Evolutionary conservation across 2,329 filamentous ascomycete genomes (phyloP).

Genomic region (Canariomyces notabilis): DNA sequence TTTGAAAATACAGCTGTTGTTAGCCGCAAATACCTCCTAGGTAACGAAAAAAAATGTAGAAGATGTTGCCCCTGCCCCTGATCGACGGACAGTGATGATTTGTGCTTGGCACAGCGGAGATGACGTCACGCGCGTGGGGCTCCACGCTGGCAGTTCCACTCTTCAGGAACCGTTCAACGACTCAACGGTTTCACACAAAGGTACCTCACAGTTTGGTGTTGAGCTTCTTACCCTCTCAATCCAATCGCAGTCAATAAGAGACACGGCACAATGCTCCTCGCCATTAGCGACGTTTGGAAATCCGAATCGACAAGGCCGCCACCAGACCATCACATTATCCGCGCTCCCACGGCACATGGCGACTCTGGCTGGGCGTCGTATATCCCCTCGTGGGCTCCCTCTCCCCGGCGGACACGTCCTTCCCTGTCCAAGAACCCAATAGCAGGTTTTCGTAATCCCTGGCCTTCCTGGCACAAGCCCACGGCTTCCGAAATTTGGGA

Average conservation of each 20-base stretch:
- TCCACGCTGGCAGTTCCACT: no score
- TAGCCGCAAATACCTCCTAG: no score
- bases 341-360: background rate
- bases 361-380: conserved; percentile 13
- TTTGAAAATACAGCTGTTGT: no score
- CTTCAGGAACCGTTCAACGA: no score
- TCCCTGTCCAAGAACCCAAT: background rate
- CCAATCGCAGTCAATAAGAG: background rate
- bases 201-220: no score
- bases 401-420: background rate
- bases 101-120: no score
- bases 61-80: no score
- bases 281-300: background rate
- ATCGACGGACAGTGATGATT: no score
- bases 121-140: no score
- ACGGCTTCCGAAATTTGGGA: conserved; percentile 18
- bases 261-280: background rate
- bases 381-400: conserved; percentile 9
- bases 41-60: no score
- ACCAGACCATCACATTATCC: conserved; percentile 11
- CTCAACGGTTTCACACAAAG: no score
- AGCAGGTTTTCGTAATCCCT: conserved; percentile 27
- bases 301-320: background rate
- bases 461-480: conserved; percentile 27
- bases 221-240: no score